Percentiles rank a stretch among this genome's conserved stretches.
Evolutionary conservation across 2,329 filamentous ascomycete genomes (phyloP).

Genomic region (Shiraia sp.): DNA sequence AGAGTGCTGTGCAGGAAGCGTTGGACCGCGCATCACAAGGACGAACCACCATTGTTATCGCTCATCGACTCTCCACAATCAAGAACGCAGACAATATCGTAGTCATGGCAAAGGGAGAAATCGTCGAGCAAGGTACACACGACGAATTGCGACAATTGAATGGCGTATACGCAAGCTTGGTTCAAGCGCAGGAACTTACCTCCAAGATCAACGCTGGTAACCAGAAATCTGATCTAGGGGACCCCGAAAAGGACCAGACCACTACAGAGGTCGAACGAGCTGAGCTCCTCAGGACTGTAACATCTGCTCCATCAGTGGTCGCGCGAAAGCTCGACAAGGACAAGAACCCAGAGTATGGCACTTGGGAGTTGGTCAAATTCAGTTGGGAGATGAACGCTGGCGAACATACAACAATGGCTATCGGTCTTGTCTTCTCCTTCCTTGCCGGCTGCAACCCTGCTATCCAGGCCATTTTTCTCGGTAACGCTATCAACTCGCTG

Average conservation of each 20-base stretch:
- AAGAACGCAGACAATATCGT: constrained; percentile 94
- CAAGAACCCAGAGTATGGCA: constrained; percentile 31
- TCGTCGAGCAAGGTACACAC: constrained; percentile 91
- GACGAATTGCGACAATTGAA: constrained; percentile 71
- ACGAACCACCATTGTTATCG: constrained; percentile 93
- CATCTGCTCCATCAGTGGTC: constrained; percentile 66
- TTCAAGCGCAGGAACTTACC: constrained; percentile 74
- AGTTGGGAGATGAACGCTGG: constrained; percentile 37
- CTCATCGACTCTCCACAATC: constrained; percentile 93
- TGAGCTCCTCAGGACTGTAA: constrained; percentile 30
- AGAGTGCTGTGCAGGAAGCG: constrained; percentile 91
- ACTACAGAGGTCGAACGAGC: constrained; percentile 28
- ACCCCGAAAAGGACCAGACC: constrained; percentile 22
- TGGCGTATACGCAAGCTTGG: constrained; percentile 80
- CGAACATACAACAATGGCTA: constrained; percentile 44
- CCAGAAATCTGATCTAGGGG: constrained; percentile 22
- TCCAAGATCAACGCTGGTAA: constrained; percentile 26
- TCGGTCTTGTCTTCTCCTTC: constrained; percentile 46
- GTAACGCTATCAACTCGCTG: constrained; percentile 79
- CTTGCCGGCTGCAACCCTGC: constrained; percentile 41
- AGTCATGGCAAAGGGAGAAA: constrained; percentile 82
- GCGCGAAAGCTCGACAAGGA: constrained; percentile 41
- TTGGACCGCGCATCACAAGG: constrained; percentile 83
- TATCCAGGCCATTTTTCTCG: constrained; percentile 72
- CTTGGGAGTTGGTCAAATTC: constrained; percentile 50